These are phyloP conservation scores for Cordyceps cateniannulata DNA, from an alignment of 2,329 filamentous ascomycete genomes.

Conservation along the genomic window DNA sequence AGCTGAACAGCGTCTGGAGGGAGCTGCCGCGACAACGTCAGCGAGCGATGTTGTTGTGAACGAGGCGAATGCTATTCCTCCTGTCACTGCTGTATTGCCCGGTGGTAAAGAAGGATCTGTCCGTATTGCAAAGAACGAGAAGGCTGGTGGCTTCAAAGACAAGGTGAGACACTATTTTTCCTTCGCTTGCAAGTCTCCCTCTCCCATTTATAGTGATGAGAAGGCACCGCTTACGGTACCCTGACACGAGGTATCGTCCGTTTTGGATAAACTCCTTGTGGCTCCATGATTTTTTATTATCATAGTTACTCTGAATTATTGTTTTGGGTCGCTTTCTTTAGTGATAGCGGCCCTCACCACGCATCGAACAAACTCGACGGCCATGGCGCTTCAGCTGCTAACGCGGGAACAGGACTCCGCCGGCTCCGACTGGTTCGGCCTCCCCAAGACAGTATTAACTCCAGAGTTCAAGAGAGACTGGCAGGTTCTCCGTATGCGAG, in stretches of 20 bases:
- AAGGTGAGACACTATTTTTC: conserved; percentile 22
- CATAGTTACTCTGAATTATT: conserved; percentile 69
- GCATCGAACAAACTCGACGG: not conserved
- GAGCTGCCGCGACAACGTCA: not conserved
- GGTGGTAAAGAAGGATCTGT: conserved; percentile 5
- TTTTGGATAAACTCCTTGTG: conserved; percentile 49
- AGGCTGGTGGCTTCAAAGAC: not conserved
- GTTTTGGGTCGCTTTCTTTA: conserved; percentile 13
- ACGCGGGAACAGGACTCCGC: conserved; percentile 46
- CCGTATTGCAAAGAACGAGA: conserved; percentile 4
- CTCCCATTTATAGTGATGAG: conserved; percentile 29
- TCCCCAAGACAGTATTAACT: conserved; percentile 78
- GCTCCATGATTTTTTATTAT: conserved; percentile 47
- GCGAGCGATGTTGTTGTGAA: not conserved
- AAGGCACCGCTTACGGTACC: conserved; percentile 28
- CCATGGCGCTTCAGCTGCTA: not conserved
- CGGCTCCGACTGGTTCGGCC: conserved; percentile 78
- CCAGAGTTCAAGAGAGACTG: conserved; percentile 83
- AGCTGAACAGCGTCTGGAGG: conserved; percentile 27
- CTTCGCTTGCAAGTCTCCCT: not conserved
- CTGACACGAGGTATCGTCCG: conserved; percentile 34
- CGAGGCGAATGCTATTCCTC: conserved; percentile 14
- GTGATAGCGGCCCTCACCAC: not conserved
- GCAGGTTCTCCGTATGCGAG: conserved; percentile 83
- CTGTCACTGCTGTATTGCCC: conserved; percentile 13